Evolutionary conservation across 495 filamentous ascomycete genomes (phyloP), one percentile per base, ranked within the genome.

Genomic region (Xylaria telfairii): DNA sequence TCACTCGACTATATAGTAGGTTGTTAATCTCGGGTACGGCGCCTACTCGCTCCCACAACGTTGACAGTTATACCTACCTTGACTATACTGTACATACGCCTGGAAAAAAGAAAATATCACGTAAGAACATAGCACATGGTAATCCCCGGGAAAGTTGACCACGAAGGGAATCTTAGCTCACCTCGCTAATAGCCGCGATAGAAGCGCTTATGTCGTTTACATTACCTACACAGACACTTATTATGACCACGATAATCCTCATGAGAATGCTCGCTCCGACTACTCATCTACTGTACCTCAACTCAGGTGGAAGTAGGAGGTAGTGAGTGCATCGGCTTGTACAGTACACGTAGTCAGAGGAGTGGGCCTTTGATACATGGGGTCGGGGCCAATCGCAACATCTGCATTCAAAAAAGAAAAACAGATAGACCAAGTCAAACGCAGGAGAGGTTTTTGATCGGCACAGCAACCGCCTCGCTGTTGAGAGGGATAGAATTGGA

Each of bases 331-430:
- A 46, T 19, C 44, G 2, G 26, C 34, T 37, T 7, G 10, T 10
- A 19, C 28, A 10, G 42, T 64, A 42, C n/a, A 61, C 34, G 21
- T 44, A 65, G 19, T 32, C 47, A 10, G 21, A 66, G 19, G 34
- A n/a, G 47, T 54, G 63, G 63, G 34, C 28, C 28, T 21, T 12
- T 7, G 44, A 37, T 51, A 37, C 62, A 51, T 49, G 37, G 3
- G 17, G 3, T 47, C n/a, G 26, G 19, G 28, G 21, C 63, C 63
- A 66, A 66, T 66, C 12, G 63, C 46, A 65, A 66, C 47, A 15
- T 9, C 21, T 53, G 32, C 30, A 41, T 66, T 24, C 44, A 15
- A 39, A 65, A 51, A 51, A 65, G 30, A 34, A 49, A 65, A 65
- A 39, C 6, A 34, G 28, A 65, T n/a, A 42, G 57, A 65, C 37